Evolutionary conservation across 768 basidiomycete genomes (phyloP).

Genomic region (Kwoniella dejecticola): DNA sequence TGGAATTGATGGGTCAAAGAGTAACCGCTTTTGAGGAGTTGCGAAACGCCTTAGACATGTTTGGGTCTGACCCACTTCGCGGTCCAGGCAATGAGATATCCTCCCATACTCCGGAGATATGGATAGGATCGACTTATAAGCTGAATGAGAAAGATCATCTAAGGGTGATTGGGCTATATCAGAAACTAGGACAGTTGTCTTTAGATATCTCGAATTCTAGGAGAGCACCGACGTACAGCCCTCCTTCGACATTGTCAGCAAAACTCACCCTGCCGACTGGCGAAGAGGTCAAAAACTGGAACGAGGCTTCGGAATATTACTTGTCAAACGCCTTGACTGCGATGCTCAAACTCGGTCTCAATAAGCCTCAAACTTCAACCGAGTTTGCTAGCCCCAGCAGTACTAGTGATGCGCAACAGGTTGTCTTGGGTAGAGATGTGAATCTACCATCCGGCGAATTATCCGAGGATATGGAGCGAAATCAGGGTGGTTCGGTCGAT

Average conservation of each 20-base stretch:
- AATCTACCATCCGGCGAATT: conserved; percentile 20
- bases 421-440: conserved; percentile 38
- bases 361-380: not conserved
- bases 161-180: conserved; percentile 48
- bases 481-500: conserved; percentile 41
- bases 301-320: conserved; percentile 41
- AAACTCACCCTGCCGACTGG: not conserved
- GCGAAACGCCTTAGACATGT: conserved; percentile 34
- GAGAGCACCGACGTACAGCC: not conserved
- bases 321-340: conserved; percentile 43
- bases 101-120: not conserved
- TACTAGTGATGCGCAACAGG: conserved; percentile 7
- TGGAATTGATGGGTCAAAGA: conserved; percentile 45
- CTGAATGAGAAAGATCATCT: conserved; percentile 36
- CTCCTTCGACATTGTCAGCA: not conserved
- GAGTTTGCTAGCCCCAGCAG: not conserved
- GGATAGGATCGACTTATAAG: not conserved
- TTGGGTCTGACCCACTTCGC: conserved; percentile 29
- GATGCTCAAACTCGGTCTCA: conserved; percentile 36
- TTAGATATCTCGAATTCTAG: conserved; percentile 25
- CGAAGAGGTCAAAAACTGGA: conserved; percentile 20
- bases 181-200: conserved; percentile 52
- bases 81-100: not conserved
- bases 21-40: conserved; percentile 41
- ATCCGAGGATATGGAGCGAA: conserved; percentile 12